Base-by-base conservation (phyloP, 2,329 filamentous ascomycete genomes). In the Microdochium trichocladiopsis region DNA sequence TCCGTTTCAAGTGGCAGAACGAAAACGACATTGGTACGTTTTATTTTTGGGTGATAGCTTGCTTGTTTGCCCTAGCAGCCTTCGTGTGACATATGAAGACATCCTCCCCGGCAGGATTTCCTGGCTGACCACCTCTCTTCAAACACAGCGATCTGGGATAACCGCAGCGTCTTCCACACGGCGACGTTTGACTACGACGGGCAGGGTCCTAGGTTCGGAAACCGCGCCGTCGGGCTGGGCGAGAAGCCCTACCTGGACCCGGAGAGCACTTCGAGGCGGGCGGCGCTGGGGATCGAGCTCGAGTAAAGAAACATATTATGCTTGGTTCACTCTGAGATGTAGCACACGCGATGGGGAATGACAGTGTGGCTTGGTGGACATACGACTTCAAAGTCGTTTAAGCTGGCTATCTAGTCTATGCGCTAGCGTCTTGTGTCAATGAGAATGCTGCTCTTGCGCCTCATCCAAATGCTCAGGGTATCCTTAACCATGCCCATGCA, bases 81-180 rank as follows among this genome's bases (percentile, higher is more conserved):
- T 14, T 31, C 8, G 28, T 14, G 14, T 14, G 28, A 14, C 28
- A 31, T 31, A 14, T 31, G 28, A 31, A 14, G 28, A 14, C 28
- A 8, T 31, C 14, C 14, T 31, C 28, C 28, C 2, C 16, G 10
- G 12, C n/a, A 14, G 5, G 22, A 31, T 31, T 8, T 31, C 8
- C 28, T 31, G 28, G 14, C 18, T 48, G 23, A 14, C 10, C 21
- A 25, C 4, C 47, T 8, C 5, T 9, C 22, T 23, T 4, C 4
- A 22, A 48, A 45, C 59, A 45, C 59, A 43, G 71, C 77, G 1
- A 80, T 83, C 55, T 83, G 79, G 79, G 79, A 83, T 56, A 83
- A 82, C 54, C 63, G 78, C 22, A 74, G 71, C 54, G 72, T 68
- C 21, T 80, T 75, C 66, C 79, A 82, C 58, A 72, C 72, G 8